Evolutionary conservation across 1,284 basidiomycete genomes (phyloP), one percentile per base, ranked within the genome.

Genomic region (Pseudozyma sp.): DNA sequence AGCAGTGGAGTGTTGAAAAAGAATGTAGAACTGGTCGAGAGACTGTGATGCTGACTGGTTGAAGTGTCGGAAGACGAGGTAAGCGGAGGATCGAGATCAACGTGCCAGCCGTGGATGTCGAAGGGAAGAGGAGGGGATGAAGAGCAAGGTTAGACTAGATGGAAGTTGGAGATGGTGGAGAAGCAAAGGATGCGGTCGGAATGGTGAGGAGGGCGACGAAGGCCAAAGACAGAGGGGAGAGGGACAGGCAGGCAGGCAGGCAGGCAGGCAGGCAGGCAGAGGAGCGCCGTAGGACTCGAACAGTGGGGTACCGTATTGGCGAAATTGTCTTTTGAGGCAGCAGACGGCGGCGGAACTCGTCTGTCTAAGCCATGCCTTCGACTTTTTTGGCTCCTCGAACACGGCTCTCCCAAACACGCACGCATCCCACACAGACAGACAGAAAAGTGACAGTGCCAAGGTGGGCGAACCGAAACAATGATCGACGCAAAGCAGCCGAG

Each of bases 81-180:
- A 14, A 39, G 13, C 33, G 29, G 47, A 9, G 14, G n/a, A 5
- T 24, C 30, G 49, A 42, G 6, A 30, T 64, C 17, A 53, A 60
- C 61, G 61, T 64, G 60, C 67, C 61, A 14, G 67, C 60, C 67
- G 67, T 64, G 67, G 42, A 56, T 37, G 39, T 64, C 54, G 51
- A 68, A 49, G 11, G 19, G 35, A 7, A 16, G 9, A 39, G 44
- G 46, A 45, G 9, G 46, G 43, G 37, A 19, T 16, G 49, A 31
- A 24, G 9, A 24, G 43, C n/a, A 42, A 24, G 24, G 16, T 13
- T 5, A 17, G 43, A 31, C 34, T 16, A 24, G 13, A 33, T 9
- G 39, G 39, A 44, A 24, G 48, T 55, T 55, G 37, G 48, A 24
- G 35, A 49, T 66, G 64, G 48, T 42, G 54, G 45, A 30, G 54